Evolutionary conservation across 164 flowering plant genomes (phyloP).

Genomic region (Echeveria elegans): DNA sequence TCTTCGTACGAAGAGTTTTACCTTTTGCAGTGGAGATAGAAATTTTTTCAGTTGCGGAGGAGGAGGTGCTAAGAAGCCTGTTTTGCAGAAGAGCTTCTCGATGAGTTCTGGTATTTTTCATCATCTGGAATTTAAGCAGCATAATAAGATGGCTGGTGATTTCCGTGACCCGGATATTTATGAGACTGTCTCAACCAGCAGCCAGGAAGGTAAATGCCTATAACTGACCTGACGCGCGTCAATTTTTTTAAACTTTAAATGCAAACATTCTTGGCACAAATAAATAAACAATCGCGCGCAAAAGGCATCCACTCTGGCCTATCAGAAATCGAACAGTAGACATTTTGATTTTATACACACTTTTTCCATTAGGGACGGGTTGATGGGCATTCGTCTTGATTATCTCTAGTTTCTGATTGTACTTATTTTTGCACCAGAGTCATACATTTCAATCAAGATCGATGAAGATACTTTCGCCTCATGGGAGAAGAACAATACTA

Average conservation of each 20-base stretch:
- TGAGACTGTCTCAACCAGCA: neutral
- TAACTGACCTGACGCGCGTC: neutral
- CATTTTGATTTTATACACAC: neutral
- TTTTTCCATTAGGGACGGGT: neutral
- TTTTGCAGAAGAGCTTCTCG: neutral
- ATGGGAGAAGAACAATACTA: neutral
- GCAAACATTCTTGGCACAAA: too few species aligned
- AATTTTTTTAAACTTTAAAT: neutral
- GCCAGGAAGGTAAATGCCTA: neutral
- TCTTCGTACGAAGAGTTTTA: neutral
- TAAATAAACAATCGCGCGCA: too few species aligned
- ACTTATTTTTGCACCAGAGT: neutral
- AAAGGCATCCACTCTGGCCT: too few species aligned
- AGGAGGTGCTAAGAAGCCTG: neutral
- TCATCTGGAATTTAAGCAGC: neutral
- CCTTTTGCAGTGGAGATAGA: neutral
- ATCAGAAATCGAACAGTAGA: neutral
- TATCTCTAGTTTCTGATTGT: neutral
- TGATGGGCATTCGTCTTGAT: neutral
- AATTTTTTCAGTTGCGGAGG: neutral
- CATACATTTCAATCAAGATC: neutral
- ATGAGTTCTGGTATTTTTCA: neutral
- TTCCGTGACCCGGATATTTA: neutral
- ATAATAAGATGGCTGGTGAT: neutral
- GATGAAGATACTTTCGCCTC: neutral